phyloP scores from a whole-genome alignment of 2,329 filamentous ascomycete genomes.

The Diaporthe sp. region DNA sequence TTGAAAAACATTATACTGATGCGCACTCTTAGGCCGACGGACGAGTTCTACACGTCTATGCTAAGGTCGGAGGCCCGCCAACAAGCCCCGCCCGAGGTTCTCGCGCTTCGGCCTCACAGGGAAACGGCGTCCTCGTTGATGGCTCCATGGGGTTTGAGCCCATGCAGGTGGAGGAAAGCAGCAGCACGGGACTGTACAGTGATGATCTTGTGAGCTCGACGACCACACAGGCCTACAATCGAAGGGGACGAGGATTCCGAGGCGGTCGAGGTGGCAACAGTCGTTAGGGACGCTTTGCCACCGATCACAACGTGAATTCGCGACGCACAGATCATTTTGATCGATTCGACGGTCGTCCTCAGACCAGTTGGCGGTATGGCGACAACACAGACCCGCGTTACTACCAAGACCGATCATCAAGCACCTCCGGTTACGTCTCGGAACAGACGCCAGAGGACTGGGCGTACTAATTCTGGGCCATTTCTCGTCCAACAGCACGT shows the following conservation, averaged over 20 bases:
- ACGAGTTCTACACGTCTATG: conserved; percentile 78
- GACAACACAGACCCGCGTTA: background rate
- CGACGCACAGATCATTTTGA: background rate
- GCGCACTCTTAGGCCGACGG: conserved; percentile 72
- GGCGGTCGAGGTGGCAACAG: conserved; percentile 38
- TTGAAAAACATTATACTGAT: background rate
- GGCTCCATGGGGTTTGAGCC: conserved; percentile 66
- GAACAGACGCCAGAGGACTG: background rate
- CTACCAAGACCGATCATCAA: background rate
- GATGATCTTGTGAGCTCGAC: conserved; percentile 55
- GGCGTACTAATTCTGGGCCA: background rate
- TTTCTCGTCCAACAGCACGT: background rate
- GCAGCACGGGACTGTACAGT: conserved; percentile 62
- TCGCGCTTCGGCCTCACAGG: conserved; percentile 45
- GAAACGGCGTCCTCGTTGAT: conserved; percentile 61
- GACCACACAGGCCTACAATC: conserved; percentile 25
- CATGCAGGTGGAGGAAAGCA: conserved; percentile 53
- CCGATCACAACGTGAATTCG: background rate
- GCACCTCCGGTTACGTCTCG: conserved; percentile 2
- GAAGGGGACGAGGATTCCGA: conserved; percentile 36
- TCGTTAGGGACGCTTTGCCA: conserved; percentile 36
- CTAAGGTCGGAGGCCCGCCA: conserved; percentile 66
- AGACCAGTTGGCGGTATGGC: background rate
- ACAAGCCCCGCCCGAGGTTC: conserved; percentile 46
- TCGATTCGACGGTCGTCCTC: background rate